Percentiles rank a stretch among this genome's conserved stretches.
These are phyloP conservation scores for Macadamia integrifolia DNA, from an alignment of 164 flowering plant genomes.

Conservation along the genomic window DNA sequence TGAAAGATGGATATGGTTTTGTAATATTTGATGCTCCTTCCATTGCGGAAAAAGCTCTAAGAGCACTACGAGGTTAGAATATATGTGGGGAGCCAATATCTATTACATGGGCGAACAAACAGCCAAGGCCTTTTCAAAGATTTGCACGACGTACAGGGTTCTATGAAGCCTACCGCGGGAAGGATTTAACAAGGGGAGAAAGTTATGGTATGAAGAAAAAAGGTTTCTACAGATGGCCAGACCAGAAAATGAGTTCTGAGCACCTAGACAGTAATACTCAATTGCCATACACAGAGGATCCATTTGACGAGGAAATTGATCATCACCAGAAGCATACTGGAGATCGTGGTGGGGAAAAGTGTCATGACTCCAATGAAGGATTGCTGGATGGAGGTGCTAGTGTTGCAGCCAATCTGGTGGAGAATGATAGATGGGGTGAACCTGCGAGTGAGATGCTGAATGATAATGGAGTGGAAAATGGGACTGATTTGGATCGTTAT, in stretches of 20 bases:
- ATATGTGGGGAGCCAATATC: slow-evolving; percentile 40
- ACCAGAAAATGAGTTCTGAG: slow-evolving; percentile 10
- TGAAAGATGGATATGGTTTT: slow-evolving; percentile 54
- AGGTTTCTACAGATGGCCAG: slow-evolving; percentile 17
- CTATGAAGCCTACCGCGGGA: slow-evolving; percentile 18
- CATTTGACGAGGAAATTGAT: slow-evolving; percentile 17
- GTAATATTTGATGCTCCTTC: slow-evolving; percentile 34
- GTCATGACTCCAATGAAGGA: slow-evolving; percentile 11
- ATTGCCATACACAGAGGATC: slow-evolving; percentile 9
- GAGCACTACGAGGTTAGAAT: slow-evolving; percentile 33
- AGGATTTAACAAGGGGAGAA: slow-evolving; percentile 14
- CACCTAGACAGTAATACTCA: slow-evolving; percentile 13
- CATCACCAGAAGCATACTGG: slow-evolving; percentile 11
- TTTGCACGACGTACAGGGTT: slow-evolving; percentile 17
- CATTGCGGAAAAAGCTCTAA: slow-evolving; percentile 44
- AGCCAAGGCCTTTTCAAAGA: slow-evolving; percentile 29
- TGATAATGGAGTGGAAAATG: slow-evolving; percentile 23
- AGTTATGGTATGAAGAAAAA: slow-evolving; percentile 11
- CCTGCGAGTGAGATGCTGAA: slow-evolving; percentile 14
- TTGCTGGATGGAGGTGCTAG: slow-evolving; percentile 21
- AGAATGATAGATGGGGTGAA: slow-evolving; percentile 46
- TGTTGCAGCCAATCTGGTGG: slow-evolving; percentile 18
- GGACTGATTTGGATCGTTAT: slow-evolving; percentile 33
- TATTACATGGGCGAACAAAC: slow-evolving; percentile 49
- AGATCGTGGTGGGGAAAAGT: slow-evolving; percentile 19